Conservation (phyloP, 257 asterid genomes). For the Forsythia suspensa region DNA sequence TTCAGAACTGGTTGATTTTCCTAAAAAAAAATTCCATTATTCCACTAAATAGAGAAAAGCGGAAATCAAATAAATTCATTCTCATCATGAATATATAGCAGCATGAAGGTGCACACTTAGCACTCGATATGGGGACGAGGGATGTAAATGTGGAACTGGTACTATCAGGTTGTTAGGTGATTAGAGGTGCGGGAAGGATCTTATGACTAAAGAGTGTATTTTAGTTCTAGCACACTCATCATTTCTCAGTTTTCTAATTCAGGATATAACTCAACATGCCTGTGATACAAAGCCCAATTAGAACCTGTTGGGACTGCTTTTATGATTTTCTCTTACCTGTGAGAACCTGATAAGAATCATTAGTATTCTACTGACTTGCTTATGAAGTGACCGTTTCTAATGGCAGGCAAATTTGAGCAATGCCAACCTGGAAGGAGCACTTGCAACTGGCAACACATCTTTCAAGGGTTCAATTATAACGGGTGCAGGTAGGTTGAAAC, state of each 20-base stretch:
- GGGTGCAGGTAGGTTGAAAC: conserved; percentile 69
- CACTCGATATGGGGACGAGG: not conserved
- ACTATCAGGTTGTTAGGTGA: not conserved
- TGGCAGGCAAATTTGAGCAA: conserved; percentile 77
- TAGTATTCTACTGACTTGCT: not conserved
- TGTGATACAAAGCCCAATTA: too few species aligned
- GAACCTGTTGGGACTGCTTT: not conserved
- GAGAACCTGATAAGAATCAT: not conserved
- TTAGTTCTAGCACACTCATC: not conserved
- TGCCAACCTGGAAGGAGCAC: conserved; percentile 96
- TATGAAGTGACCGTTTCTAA: not conserved
- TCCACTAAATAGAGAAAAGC: not conserved
- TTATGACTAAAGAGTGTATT: not conserved
- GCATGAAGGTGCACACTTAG: not conserved
- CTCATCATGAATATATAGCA: not conserved
- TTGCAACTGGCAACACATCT: conserved; percentile 89
- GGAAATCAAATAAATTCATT: not conserved
- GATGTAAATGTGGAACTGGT: not conserved
- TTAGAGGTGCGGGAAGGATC: not conserved
- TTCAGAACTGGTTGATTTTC: not conserved
- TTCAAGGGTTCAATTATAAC: conserved; percentile 77
- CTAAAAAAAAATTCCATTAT: not conserved
- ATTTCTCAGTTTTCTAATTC: not conserved
- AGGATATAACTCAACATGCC: not conserved
- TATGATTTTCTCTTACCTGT: not conserved